phyloP scores from a whole-genome alignment of 352 stramenopile genomes.

The Stramenopiles sp. region DNA sequence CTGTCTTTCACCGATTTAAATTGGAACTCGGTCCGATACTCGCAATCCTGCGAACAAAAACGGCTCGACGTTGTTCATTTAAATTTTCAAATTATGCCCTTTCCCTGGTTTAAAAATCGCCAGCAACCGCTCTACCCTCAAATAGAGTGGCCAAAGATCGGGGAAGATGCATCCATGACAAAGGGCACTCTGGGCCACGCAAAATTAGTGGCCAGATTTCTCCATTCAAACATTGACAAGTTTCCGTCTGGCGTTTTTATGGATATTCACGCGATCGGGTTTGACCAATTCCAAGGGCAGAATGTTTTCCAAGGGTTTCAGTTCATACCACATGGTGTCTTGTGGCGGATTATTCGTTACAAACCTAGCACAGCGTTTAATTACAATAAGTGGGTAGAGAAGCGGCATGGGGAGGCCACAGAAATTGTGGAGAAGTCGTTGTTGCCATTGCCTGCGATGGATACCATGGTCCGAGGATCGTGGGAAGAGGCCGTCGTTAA shows the following conservation, averaged over 20 bases:
- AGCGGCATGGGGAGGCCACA: too few relatives aligned
- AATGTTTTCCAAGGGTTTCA: conserved; percentile 23
- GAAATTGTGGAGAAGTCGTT: too few relatives aligned
- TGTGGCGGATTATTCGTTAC: conserved; percentile 42
- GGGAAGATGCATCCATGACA: conserved; percentile 26
- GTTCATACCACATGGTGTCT: conserved; percentile 28
- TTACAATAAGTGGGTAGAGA: too few relatives aligned
- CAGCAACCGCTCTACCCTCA: conserved; percentile 28
- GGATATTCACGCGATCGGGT: conserved; percentile 34
- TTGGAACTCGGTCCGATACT: conserved; percentile 49
- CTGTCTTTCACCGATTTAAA: conserved; percentile 55
- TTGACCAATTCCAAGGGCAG: background rate
- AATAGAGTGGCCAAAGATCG: conserved; percentile 29
- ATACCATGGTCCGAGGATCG: too few relatives aligned
- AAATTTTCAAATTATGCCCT: conserved; percentile 52
- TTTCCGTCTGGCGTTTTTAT: conserved; percentile 28
- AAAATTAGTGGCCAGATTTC: conserved; percentile 29
- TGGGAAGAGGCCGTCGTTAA: too few relatives aligned
- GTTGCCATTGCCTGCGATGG: too few relatives aligned
- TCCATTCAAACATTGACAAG: conserved; percentile 26
- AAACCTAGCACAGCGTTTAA: too few relatives aligned
- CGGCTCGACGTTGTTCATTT: conserved; percentile 40
- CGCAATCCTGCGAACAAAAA: conserved; percentile 36
- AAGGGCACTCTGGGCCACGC: conserved; percentile 29
- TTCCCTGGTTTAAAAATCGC: conserved; percentile 45